Evolutionary conservation across 805 yeast genomes (phyloP), one percentile per base, ranked within the genome.

Genomic region (Candida argentea): DNA sequence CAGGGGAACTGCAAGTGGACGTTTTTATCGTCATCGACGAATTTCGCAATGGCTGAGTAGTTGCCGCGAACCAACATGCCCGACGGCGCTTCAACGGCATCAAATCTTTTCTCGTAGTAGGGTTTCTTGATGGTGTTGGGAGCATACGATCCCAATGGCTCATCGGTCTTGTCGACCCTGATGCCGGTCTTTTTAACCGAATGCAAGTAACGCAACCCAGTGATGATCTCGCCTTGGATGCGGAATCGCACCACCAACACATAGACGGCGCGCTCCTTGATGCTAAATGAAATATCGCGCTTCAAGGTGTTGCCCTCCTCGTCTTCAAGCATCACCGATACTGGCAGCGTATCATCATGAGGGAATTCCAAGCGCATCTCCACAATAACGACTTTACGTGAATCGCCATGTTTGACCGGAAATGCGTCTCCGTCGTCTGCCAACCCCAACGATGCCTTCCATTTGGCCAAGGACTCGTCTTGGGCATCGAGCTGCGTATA

Each of bases 371-470:
- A 59, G 9, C 82, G 71, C 73, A 85, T 77, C 43, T 82, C 82
- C 22, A 78, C 61, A 29, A 86, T 70, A 7, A 86, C 94, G 14
- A 86, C 94, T 39, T 71, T 70, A 32, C 95, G 68, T 27, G 62
- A 64, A 49, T 84, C 94, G 16, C 77, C 81, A 4, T 82, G 68
- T 28, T 67, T 74, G 16, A 75, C 75, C 9, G 82, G 87, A 38
- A 74, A 61, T 3, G 73, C 53, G 10, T 54, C 46, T 11, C 57
- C 49, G 34, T 74, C 76, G 6, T 73, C 65, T 28, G 74, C 55
- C 33, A 86, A 60, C 1, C 96, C 96, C 18, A 86, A 60, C 1
- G 94, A 81, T 32, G 76, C 82, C 53, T 87, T 87, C 96, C 96
- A 86, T 53, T 82, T 83, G 36, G 79, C 82, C 37, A 86, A 64